Evolutionary conservation across 1,139 yeast genomes (phyloP), one percentile per base, ranked within the genome.

Genomic region (Zygotorulaspora mrakii): DNA sequence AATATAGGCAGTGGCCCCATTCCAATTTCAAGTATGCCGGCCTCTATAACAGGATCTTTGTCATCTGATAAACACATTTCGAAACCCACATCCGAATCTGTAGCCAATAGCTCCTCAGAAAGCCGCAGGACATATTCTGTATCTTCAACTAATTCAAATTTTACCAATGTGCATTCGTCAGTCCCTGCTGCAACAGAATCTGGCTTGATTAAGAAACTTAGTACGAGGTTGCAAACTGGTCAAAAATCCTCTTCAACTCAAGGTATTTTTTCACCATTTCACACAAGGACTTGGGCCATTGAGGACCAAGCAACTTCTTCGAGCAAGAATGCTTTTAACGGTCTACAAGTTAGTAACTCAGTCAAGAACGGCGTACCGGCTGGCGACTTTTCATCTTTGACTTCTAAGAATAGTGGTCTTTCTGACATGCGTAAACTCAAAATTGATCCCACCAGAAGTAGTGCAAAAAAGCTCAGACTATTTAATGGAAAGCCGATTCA

Each of bases 371-470:
- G 31, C 2, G 26, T 33, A 12, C 18, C 47, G 3, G 10, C 16
- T 9, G 31, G 32, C 40, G 52, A 4, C 17, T 48, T n/a, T 44
- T 52, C 42, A 7, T 20, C 37, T 3, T 40, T 43, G 17, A 23
- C 42, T 7, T 11, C 37, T 11, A 26, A 47, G 41, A 14, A 36
- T 31, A 37, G 34, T 14, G 52, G 47, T 18, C 26, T 49, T 6
- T 45, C 58, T 4, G 57, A 48, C 8, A 33, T 61, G 39, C 56
- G 62, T 12, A 66, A 59, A 39, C 40, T 67, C 31, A 66, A 61
- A 31, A 64, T 67, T 14, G 70, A 67, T 32, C 59, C 66, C n/a
- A 47, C 50, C 3, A 61, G 70, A 52, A 64, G 68, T 31, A 68
- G 67, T 4, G 64, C 68, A 1, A 64, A 67, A 47, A 65, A 64